phyloP scores from a whole-genome alignment of 2,329 filamentous ascomycete genomes.

The Botrytis tulipae region DNA sequence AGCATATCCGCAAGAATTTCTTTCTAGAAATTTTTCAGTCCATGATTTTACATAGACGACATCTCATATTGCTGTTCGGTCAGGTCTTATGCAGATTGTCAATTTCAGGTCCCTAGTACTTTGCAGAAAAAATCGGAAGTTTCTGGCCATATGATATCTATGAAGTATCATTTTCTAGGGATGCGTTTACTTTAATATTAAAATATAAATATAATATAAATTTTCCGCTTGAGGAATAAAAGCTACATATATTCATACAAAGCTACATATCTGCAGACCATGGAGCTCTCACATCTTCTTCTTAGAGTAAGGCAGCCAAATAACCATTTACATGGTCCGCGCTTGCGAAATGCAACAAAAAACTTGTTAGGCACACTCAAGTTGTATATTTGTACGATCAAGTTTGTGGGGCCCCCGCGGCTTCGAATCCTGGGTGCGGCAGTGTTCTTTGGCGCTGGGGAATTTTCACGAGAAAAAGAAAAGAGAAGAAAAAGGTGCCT shows the following conservation, averaged over 20 bases:
- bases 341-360: neutral
- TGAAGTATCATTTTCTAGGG: neutral
- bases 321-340: neutral
- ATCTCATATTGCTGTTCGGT: neutral
- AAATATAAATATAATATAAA: neutral
- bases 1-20: rapidly evolving
- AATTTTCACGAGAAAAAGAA: neutral
- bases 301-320: neutral
- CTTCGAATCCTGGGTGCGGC: neutral
- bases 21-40: neutral
- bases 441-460: neutral
- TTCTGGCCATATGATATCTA: neutral
- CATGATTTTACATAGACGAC: neutral
- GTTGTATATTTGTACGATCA: neutral
- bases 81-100: neutral
- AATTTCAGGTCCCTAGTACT: neutral
- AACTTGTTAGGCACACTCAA: neutral
- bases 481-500: neutral
- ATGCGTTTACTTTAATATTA: rapidly evolving
- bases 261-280: neutral
- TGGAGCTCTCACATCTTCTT: neutral
- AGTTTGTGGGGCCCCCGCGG: too few species aligned
- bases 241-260: neutral
- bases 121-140: neutral
- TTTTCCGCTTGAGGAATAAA: rapidly evolving